phyloP scores from a whole-genome alignment of 1,139 yeast species.

The Scheffersomyces cryptocercus region DNA sequence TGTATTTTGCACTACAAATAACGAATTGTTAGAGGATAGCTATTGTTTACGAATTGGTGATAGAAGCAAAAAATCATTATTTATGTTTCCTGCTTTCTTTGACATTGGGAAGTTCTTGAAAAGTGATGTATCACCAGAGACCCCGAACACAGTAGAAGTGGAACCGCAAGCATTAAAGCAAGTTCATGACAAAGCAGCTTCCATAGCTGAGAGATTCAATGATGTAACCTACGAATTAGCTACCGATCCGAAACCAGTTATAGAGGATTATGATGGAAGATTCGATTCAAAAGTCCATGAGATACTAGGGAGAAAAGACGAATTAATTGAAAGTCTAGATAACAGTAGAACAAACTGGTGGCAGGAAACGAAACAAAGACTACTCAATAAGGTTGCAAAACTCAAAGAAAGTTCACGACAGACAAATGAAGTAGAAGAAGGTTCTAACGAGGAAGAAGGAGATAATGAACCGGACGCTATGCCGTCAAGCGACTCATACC shows the following conservation, averaged over 20 bases:
- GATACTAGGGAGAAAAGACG: conserved; percentile 1
- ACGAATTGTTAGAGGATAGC: conserved; percentile 21
- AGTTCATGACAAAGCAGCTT: conserved; percentile 19
- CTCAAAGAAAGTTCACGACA: background rate
- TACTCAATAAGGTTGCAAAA: background rate
- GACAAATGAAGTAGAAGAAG: background rate
- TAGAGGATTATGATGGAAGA: conserved; percentile 21
- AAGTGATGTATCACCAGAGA: background rate
- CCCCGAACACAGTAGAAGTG: conserved; percentile 4
- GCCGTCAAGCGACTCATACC: background rate
- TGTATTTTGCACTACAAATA: conserved; percentile 40
- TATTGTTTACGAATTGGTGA: conserved; percentile 39
- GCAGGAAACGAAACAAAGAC: background rate
- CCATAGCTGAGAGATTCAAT: conserved; percentile 18
- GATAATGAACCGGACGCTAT: background rate
- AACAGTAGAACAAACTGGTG: background rate
- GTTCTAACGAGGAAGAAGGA: background rate
- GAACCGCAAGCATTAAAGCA: conserved; percentile 22
- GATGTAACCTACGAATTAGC: conserved; percentile 21
- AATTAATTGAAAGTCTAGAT: background rate
- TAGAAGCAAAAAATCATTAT: conserved; percentile 17
- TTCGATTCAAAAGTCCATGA: conserved; percentile 21
- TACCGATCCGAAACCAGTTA: conserved; percentile 20
- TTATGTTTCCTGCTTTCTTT: conserved; percentile 32
- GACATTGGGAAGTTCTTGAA: conserved; percentile 6